Evolutionary conservation across 2,329 filamentous ascomycete genomes (phyloP), one percentile per base, ranked within the genome.

Genomic region (Periconia digitata): DNA sequence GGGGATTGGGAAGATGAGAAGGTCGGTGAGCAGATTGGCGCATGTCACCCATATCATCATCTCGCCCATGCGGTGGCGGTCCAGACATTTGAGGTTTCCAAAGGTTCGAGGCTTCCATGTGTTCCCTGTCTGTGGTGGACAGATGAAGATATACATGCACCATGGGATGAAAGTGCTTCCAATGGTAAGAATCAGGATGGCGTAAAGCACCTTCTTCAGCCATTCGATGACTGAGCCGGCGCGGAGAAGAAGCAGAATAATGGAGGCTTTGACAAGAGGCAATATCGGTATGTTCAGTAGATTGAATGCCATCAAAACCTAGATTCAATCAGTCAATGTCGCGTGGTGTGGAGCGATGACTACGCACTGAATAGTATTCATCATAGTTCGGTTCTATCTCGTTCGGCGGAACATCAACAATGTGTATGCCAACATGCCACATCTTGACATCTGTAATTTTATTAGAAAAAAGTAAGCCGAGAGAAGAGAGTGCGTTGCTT

Each of bases 31-130:
- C 16, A 73, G 62, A 43, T 72, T 73, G 42, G 70, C 69, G 54
- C 70, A 72, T n/a, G 70, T 72, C 27, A 70, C 61, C 63, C 70
- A 72, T 37, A 72, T 69, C 46, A 67, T 50, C 61, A 73, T 66
- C 34, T 71, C 63, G 36, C 71, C 71, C 61, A 66, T 67, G 16
- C 58, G 59, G 40, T 69, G 62, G 17, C 70, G 61, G 15, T 63
- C 68, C 58, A 72, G 63, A 53, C 71, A 73, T 35, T 64, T 63
- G 35, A 72, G 51, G n/a, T 61, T 58, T 15, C 70, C 70, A 50
- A 73, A 73, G 2, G 70, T 72, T 16, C 62, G 56, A 1, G 64
- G 63, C 44, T 68, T 65, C 64, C 66, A 73, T 8, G 70, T 72
- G 43, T 72, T 72, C 7, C 71, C 71, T 0, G 71, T 72, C 24